These are phyloP conservation scores for Calophaca sinica DNA, from an alignment of 306 rosid genomes.

Conservation along the genomic window DNA sequence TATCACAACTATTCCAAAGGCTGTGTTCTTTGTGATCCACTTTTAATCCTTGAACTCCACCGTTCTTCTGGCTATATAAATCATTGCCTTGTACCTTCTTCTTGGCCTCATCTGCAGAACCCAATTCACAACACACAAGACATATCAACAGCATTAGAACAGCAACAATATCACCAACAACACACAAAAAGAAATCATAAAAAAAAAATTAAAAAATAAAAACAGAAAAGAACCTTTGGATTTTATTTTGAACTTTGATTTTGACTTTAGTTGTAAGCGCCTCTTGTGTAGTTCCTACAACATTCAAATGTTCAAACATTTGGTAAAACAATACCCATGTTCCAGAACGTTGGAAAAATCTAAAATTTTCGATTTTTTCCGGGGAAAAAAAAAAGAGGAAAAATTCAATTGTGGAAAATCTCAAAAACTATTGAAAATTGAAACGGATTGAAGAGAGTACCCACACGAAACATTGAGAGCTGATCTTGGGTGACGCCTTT, in stretches of 20 bases:
- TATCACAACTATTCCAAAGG: slow-evolving; percentile 33
- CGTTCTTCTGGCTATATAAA: slow-evolving; percentile 28
- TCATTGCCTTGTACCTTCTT: slow-evolving; percentile 43
- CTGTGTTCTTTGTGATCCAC: slow-evolving; percentile 42
- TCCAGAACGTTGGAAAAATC: slow-evolving; percentile 6
- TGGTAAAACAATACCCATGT: background rate
- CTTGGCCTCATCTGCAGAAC: slow-evolving; percentile 44
- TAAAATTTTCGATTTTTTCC: background rate
- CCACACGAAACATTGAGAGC: slow-evolving; percentile 66
- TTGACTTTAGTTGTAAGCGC: slow-evolving; percentile 75
- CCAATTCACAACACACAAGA: background rate
- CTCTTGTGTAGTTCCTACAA: slow-evolving; percentile 74
- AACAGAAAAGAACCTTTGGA: slow-evolving; percentile 53
- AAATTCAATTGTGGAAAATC: background rate
- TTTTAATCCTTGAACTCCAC: slow-evolving; percentile 45
- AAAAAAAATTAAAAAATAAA: background rate
- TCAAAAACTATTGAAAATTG: background rate
- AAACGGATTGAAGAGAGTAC: slow-evolving; percentile 20
- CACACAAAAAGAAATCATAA: background rate
- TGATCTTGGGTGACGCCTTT: slow-evolving; percentile 60
- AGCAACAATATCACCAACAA: background rate
- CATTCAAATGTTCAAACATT: background rate
- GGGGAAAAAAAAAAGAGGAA: background rate
- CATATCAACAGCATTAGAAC: background rate
- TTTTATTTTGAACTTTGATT: slow-evolving; percentile 61